Evolutionary conservation across 768 basidiomycete species (phyloP), one percentile per base, ranked within the genome.

Genomic region (Collybia nuda): DNA sequence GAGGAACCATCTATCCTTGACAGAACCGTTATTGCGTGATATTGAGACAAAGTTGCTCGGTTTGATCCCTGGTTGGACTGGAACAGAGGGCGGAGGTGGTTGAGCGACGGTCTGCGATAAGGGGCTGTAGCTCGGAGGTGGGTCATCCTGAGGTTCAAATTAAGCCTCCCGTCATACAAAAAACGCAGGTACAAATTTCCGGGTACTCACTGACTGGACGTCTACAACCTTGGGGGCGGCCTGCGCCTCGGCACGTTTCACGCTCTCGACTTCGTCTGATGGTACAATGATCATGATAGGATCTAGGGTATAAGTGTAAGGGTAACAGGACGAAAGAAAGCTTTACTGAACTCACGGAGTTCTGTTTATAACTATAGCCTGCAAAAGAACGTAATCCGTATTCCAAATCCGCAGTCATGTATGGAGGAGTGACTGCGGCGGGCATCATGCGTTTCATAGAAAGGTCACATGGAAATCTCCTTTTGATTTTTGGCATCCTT

Each of bases 1-100:
- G 36, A 81, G 62, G 28, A 74, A 58, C 64, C 77, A 80, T 1
- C 54, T 52, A 8, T 69, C 74, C 51, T 64, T 67, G 24, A 76
- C 58, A 2, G 62, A 54, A 0, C 52, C 50, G 51, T 73, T 66
- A 5, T 24, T 44, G 26, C 65, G 66, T 19, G 58, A 58, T 8
- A 74, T 54, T 11, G 59, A 61, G 44, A 71, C 45, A 47, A 60
- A 70, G 50, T 75, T 72, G 51, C 59, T 62, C 0, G 73, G 63
- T 50, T 69, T 68, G 50, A 64, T 45, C 17, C 55, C 41, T 17
- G 57, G 59, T 50, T 44, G 53, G 19, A 24, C 29, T 40, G 40
- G 12, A 14, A 35, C 19, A 7, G 53, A 21, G 7, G 26, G 17
- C 18, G 50, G 41, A 26, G 21, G n/a, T 32, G 32, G 32, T 32